phyloP scores from a whole-genome alignment of 129 eudicot species.

The Tagetes erecta region DNA sequence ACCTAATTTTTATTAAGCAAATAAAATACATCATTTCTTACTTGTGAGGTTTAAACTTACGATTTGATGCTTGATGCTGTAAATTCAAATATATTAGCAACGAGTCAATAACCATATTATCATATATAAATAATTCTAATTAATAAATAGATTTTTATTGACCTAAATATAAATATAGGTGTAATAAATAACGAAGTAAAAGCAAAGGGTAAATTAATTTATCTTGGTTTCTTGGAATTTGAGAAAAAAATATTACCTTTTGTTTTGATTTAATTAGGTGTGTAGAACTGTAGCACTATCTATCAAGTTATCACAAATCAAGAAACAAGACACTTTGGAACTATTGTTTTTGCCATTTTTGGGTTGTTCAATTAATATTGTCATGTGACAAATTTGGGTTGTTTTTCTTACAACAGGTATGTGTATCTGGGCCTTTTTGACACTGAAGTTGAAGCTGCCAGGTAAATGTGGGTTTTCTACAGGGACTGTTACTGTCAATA shows the following conservation, averaged over 20 bases:
- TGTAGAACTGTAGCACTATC: conserved; percentile 18
- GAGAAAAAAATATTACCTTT: not conserved
- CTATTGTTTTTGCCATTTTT: conserved; percentile 32
- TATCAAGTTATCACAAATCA: conserved; percentile 34
- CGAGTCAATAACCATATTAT: too few relatives aligned
- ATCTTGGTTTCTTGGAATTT: not conserved
- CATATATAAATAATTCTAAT: too few relatives aligned
- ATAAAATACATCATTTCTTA: too few relatives aligned
- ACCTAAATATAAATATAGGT: too few relatives aligned
- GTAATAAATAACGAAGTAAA: too few relatives aligned
- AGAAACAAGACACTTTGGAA: conserved; percentile 33
- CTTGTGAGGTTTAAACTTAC: too few relatives aligned
- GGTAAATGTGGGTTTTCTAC: conserved; percentile 43
- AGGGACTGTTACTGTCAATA: conserved; percentile 23
- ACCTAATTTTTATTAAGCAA: too few relatives aligned
- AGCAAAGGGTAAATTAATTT: not conserved
- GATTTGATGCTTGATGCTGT: too few relatives aligned
- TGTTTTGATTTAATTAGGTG: conserved; percentile 3
- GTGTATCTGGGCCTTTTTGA: conserved; percentile 95
- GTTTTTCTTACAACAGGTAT: conserved; percentile 48
- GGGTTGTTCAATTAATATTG: conserved; percentile 26
- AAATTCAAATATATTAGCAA: too few relatives aligned
- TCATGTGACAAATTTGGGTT: conserved; percentile 23
- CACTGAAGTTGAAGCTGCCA: conserved; percentile 97
- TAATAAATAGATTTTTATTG: too few relatives aligned